phyloP scores from a whole-genome alignment of 352 stramenopile species.

The Peronosclerospora sorghi region DNA sequence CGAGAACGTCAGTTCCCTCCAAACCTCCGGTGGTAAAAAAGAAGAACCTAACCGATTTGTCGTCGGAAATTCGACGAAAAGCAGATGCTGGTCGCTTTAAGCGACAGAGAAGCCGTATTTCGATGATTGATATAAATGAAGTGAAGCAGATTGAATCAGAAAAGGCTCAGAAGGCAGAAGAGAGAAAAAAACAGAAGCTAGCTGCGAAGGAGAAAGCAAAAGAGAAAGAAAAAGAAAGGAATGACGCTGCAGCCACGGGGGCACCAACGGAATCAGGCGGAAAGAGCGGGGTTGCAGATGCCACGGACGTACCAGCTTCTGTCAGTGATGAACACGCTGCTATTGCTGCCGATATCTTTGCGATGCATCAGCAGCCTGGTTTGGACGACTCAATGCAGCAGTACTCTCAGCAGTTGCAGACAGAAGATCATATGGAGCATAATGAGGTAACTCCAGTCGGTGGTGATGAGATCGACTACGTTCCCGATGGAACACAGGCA shows the following conservation, averaged over 20 bases:
- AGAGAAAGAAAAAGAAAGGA: constrained; percentile 27
- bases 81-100: constrained; percentile 76
- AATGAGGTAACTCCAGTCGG: constrained; percentile 6
- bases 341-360: constrained; percentile 27
- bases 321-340: constrained; percentile 25
- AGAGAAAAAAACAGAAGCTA: constrained; percentile 66
- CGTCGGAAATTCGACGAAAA: constrained; percentile 77
- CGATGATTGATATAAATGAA: constrained; percentile 83
- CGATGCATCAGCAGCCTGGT: constrained; percentile 25
- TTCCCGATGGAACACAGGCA: constrained; percentile 48
- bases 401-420: constrained; percentile 14
- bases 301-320: background rate
- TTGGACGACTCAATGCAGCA: constrained; percentile 11
- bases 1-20: constrained; percentile 16
- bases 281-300: constrained; percentile 9
- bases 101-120: constrained; percentile 73
- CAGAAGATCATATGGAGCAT: constrained; percentile 4
- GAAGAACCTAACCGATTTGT: constrained; percentile 54
- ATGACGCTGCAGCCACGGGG: constrained; percentile 1
- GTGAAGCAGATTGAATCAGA: constrained; percentile 83
- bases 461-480: constrained; percentile 24
- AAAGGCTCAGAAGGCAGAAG: constrained; percentile 75
- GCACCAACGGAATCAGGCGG: constrained; percentile 4
- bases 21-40: constrained; percentile 39
- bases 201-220: constrained; percentile 28